These are phyloP conservation scores for Meyerozyma carpophila DNA, from an alignment of 1,139 yeast species.

Conservation along the genomic window DNA sequence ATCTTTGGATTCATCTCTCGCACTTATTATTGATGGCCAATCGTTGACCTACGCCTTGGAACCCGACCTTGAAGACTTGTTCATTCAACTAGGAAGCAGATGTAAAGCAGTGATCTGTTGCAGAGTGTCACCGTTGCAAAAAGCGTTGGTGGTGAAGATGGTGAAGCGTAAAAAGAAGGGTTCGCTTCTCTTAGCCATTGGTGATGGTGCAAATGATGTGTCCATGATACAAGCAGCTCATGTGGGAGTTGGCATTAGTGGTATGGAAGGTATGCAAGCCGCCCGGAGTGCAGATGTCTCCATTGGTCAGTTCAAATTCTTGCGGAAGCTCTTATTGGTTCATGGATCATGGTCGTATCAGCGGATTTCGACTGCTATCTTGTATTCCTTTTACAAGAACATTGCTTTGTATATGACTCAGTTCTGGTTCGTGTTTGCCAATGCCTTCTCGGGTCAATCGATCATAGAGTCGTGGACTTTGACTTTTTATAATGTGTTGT, in stretches of 20 bases:
- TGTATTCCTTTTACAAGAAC: slow-evolving; percentile 93
- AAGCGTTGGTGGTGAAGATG: slow-evolving; percentile 91
- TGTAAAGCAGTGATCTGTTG: slow-evolving; percentile 95
- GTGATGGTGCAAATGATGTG: slow-evolving; percentile 98
- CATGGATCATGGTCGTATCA: slow-evolving; percentile 99
- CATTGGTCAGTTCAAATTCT: slow-evolving; percentile 88
- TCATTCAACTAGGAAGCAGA: slow-evolving; percentile 73
- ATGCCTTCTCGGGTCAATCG: slow-evolving; percentile 93
- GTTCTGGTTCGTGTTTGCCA: slow-evolving; percentile 93
- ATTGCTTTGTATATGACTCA: slow-evolving; percentile 95
- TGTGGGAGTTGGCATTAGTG: slow-evolving; percentile 97
- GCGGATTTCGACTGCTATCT: slow-evolving; percentile 83
- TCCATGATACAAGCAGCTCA: slow-evolving; percentile 99
- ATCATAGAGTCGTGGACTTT: slow-evolving; percentile 97
- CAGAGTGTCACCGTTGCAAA: slow-evolving; percentile 95
- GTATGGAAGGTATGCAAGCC: slow-evolving; percentile 99
- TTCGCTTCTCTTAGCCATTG: slow-evolving; percentile 82
- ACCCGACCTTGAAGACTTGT: slow-evolving; percentile 68
- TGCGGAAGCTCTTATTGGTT: slow-evolving; percentile 76
- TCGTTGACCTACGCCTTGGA: slow-evolving; percentile 84
- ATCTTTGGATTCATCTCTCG: slow-evolving; percentile 63
- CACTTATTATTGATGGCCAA: slow-evolving; percentile 90
- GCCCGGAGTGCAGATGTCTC: slow-evolving; percentile 97
- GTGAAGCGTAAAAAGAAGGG: slow-evolving; percentile 71
- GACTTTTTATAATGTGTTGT: slow-evolving; percentile 92